Evolutionary conservation across 1,284 basidiomycete genomes (phyloP).

Genomic region (Cutaneotrichosporon cavernicola): DNA sequence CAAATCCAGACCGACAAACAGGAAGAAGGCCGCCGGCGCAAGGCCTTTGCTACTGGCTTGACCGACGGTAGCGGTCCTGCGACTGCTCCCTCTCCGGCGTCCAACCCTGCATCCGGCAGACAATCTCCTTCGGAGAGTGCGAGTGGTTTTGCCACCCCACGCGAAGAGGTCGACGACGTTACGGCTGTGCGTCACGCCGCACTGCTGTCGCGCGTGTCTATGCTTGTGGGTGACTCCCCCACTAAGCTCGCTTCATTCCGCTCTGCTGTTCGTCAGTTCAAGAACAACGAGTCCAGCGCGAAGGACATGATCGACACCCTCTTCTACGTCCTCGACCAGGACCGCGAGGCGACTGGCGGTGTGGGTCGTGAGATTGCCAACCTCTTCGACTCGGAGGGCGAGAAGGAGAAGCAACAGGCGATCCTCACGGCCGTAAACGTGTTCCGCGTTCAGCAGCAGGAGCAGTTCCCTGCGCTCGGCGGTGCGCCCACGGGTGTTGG

Average conservation of each 20-base stretch:
- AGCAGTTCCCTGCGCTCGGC: slow-evolving; percentile 74
- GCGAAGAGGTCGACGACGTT: slow-evolving; percentile 51
- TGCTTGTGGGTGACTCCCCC: slow-evolving; percentile 67
- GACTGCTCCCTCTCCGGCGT: background rate
- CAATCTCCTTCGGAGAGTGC: slow-evolving; percentile 18
- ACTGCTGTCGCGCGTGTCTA: slow-evolving; percentile 67
- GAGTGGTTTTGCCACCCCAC: slow-evolving; percentile 42
- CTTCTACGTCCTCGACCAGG: slow-evolving; percentile 76
- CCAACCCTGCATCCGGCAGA: slow-evolving; percentile 14
- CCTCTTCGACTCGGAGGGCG: slow-evolving; percentile 71
- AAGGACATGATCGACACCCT: slow-evolving; percentile 83
- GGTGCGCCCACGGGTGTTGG: slow-evolving; percentile 57
- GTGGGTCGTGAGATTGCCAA: slow-evolving; percentile 77
- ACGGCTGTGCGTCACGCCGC: slow-evolving; percentile 60
- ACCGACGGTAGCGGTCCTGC: slow-evolving; percentile 37
- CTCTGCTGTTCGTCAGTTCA: slow-evolving; percentile 76
- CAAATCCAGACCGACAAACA: slow-evolving; percentile 42
- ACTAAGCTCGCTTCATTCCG: slow-evolving; percentile 74
- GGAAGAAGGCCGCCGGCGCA: slow-evolving; percentile 43
- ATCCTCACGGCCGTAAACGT: slow-evolving; percentile 75
- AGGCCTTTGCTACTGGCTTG: slow-evolving; percentile 65
- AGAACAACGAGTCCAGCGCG: slow-evolving; percentile 72
- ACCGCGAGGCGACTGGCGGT: slow-evolving; percentile 71
- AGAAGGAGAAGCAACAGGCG: slow-evolving; percentile 68
- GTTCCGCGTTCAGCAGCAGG: slow-evolving; percentile 78